Evolutionary conservation across 768 basidiomycete species (phyloP).

Genomic region (Chalciporus piperatus): DNA sequence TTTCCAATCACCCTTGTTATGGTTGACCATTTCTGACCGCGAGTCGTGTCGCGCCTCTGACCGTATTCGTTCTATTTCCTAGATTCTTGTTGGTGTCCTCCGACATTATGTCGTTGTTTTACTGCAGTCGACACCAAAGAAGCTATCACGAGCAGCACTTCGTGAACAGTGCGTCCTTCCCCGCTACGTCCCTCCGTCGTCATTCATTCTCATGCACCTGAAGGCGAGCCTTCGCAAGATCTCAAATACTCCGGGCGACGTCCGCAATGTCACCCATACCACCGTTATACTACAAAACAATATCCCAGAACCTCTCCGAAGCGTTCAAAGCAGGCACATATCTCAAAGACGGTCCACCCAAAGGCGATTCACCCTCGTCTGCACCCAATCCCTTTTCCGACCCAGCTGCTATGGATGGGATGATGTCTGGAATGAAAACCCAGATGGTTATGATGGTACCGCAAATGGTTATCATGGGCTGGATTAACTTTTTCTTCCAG

Average conservation of each 20-base stretch:
- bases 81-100: conserved; percentile 92
- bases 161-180: conserved; percentile 81
- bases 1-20: conserved; percentile 97
- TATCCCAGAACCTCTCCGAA: conserved; percentile 70
- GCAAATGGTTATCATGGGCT: conserved; percentile 99
- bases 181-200: too few relatives aligned
- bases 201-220: too few relatives aligned
- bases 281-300: conserved; percentile 64
- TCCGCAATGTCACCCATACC: conserved; percentile 81
- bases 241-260: conserved; percentile 81
- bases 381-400: conserved; percentile 86
- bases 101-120: conserved; percentile 90
- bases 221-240: conserved; percentile 72
- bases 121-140: conserved; percentile 82
- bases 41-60: not conserved
- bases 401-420: conserved; percentile 91
- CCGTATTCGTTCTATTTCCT: conserved; percentile 1
- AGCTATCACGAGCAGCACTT: conserved; percentile 68
- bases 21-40: conserved; percentile 46
- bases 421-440: conserved; percentile 99
- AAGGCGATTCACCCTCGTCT: conserved; percentile 51
- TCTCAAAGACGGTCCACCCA: conserved; percentile 82
- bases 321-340: conserved; percentile 76
- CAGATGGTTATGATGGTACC: conserved; percentile 99
- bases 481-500: conserved; percentile 99